Percentiles rank a stretch among this genome's conserved stretches.
Evolutionary conservation across 306 rosid genomes (phyloP).

Genomic region (Vigna angularis): DNA sequence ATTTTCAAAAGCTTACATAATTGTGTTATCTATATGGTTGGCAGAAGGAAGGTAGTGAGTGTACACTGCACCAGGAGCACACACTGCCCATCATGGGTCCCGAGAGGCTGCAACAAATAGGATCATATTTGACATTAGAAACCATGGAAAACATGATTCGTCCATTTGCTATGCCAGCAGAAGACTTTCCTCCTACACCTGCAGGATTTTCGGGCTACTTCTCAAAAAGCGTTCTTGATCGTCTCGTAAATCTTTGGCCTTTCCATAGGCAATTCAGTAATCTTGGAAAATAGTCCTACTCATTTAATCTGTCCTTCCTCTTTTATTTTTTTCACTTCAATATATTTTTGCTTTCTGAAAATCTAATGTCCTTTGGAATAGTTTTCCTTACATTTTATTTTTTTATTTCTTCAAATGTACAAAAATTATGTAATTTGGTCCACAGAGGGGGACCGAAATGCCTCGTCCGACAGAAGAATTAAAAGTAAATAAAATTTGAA

Average conservation of each 20-base stretch:
- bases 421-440: background rate
- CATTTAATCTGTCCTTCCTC: background rate
- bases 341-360: background rate
- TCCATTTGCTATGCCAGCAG: conserved; percentile 99
- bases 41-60: conserved; percentile 77
- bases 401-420: background rate
- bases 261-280: conserved; percentile 70
- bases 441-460: background rate
- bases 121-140: conserved; percentile 84
- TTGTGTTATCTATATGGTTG: conserved; percentile 24
- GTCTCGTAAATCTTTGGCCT: conserved; percentile 96
- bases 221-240: conserved; percentile 89
- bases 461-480: background rate
- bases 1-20: conserved; percentile 23
- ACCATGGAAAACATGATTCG: conserved; percentile 91
- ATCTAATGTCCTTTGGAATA: background rate
- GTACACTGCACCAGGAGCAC: conserved; percentile 90
- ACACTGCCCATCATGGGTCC: conserved; percentile 94
- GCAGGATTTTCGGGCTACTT: conserved; percentile 93
- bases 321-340: background rate
- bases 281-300: conserved; percentile 57
- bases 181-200: conserved; percentile 92
- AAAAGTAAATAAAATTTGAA: conserved; percentile 1
- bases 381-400: background rate
- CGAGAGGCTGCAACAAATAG: conserved; percentile 90